A percentile compares a stretch with the other conserved stretches of the same genome.
Conservation (phyloP, 2,329 filamentous ascomycete genomes). For the Diaporthe velutina region DNA sequence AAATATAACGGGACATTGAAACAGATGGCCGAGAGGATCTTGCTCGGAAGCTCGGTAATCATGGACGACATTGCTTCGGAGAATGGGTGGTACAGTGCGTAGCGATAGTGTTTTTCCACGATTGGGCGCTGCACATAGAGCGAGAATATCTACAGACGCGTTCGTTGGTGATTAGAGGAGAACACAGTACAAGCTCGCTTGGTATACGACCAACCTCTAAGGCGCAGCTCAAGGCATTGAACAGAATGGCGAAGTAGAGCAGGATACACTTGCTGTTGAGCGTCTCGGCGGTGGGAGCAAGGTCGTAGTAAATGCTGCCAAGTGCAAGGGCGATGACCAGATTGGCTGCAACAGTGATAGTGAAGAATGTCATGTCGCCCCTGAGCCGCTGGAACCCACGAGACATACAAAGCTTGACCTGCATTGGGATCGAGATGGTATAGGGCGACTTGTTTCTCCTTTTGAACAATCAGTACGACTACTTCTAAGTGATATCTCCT, state of each 20-base stretch:
- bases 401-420: conserved; percentile 83
- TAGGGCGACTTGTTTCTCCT: conserved; percentile 79
- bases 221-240: conserved; percentile 86
- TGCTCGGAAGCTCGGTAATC: conserved; percentile 88
- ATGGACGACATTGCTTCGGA: conserved; percentile 89
- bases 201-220: conserved; percentile 67
- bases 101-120: conserved; percentile 89
- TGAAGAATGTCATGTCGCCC: conserved; percentile 81
- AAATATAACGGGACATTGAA: conserved; percentile 91
- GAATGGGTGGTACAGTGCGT: conserved; percentile 92
- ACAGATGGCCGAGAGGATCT: conserved; percentile 77
- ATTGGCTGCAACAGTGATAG: conserved; percentile 79
- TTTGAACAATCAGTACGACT: conserved; percentile 68
- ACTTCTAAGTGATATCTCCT: background rate
- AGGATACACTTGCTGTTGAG: conserved; percentile 86
- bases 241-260: conserved; percentile 88
- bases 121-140: conserved; percentile 91
- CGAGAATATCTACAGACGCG: conserved; percentile 74
- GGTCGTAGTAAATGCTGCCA: conserved; percentile 83
- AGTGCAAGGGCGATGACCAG: conserved; percentile 83
- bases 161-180: background rate
- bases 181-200: conserved; percentile 37
- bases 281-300: conserved; percentile 71
- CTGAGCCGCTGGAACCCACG: conserved; percentile 83
- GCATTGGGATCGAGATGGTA: conserved; percentile 82